A percentile compares a stretch with the other conserved stretches of the same genome.
phyloP scores from a whole-genome alignment of 345 rosid genomes.

The Dovyalis caffra region DNA sequence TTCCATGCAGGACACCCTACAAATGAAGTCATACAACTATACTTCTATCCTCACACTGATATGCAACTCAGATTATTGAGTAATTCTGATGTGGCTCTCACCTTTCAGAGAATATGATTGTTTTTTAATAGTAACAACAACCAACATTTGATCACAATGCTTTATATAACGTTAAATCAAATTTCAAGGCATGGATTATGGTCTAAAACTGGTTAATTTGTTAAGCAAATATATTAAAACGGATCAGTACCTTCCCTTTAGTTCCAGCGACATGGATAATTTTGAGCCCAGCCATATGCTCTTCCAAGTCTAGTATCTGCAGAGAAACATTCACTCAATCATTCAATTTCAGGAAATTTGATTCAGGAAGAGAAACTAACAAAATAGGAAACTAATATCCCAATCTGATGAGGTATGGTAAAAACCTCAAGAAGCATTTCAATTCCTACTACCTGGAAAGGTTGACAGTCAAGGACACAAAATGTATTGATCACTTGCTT shows the following conservation, averaged over 20 bases:
- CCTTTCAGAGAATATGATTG: background rate
- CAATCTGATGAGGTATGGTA: background rate
- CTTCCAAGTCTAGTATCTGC: slow-evolving; percentile 76
- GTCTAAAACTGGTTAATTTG: background rate
- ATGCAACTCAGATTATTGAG: background rate
- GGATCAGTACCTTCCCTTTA: slow-evolving; percentile 70
- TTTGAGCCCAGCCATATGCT: slow-evolving; percentile 48
- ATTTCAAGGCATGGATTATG: background rate
- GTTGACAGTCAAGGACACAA: background rate
- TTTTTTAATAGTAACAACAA: background rate
- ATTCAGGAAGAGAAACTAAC: background rate
- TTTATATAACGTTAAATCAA: background rate
- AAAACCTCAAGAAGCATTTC: slow-evolving; percentile 3
- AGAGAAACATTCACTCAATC: slow-evolving; percentile 5
- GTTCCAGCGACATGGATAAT: slow-evolving; percentile 95
- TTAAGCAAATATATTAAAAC: slow-evolving; percentile 3
- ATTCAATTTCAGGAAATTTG: slow-evolving; percentile 6
- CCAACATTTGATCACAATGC: background rate
- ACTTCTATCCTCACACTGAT: background rate
- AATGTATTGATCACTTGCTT: background rate
- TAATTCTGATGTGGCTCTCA: background rate
- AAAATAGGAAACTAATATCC: background rate
- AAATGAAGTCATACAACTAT: background rate
- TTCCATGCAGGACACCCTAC: background rate
- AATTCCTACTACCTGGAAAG: background rate